These are phyloP conservation scores for Pyracantha coccinea DNA, from an alignment of 331 rosid species.

Conservation along the genomic window DNA sequence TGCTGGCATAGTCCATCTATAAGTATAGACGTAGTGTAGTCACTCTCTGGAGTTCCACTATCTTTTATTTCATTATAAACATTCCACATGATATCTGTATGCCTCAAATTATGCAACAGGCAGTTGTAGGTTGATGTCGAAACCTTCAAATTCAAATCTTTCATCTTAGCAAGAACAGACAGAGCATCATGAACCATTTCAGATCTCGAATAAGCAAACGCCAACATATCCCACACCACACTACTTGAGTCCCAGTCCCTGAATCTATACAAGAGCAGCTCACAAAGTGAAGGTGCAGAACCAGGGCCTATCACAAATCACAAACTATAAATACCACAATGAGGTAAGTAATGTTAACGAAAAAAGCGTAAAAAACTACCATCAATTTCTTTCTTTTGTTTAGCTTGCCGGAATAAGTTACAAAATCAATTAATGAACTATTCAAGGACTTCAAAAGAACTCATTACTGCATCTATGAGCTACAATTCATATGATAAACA, in stretches of 20 bases:
- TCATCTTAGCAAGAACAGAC: slow-evolving; percentile 45
- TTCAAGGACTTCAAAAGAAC: not conserved
- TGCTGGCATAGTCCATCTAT: slow-evolving; percentile 40
- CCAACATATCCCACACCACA: slow-evolving; percentile 48
- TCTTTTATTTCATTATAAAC: slow-evolving; percentile 27
- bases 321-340: too few species aligned
- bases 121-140: slow-evolving; percentile 36
- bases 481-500: not conserved
- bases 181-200: slow-evolving; percentile 45
- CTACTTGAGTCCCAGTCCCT: slow-evolving; percentile 27
- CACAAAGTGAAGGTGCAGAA: slow-evolving; percentile 37
- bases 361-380: not conserved
- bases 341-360: too few species aligned
- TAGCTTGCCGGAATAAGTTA: not conserved
- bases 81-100: slow-evolving; percentile 39
- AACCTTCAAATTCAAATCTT: slow-evolving; percentile 33
- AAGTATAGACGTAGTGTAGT: slow-evolving; percentile 36
- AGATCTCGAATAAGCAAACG: slow-evolving; percentile 29
- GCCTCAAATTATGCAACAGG: slow-evolving; percentile 40
- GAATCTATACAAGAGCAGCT: slow-evolving; percentile 34
- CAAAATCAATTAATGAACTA: not conserved
- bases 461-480: not conserved
- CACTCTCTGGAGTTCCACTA: slow-evolving; percentile 29
- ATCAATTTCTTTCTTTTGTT: not conserved
- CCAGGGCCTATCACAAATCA: slow-evolving; percentile 34